Evolutionary conservation across 2,329 filamentous ascomycete genomes (phyloP).

Genomic region (Epichloe aotearoae): DNA sequence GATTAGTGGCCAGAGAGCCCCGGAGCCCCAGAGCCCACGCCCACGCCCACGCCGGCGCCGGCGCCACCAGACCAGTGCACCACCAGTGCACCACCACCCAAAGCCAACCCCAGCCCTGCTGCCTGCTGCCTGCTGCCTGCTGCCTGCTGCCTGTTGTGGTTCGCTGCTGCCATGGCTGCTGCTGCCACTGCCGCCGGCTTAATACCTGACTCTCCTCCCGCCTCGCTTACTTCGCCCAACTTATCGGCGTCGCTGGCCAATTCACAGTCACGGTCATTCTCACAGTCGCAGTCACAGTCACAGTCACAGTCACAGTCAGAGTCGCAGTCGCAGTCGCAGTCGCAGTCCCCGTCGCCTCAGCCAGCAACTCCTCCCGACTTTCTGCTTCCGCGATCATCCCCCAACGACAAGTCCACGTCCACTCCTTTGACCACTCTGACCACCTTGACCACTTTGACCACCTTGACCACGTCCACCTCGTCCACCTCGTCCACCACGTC

Average conservation of each 20-base stretch:
- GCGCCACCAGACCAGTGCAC: too few relatives aligned
- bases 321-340: constrained; percentile 11
- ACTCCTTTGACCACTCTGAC: constrained; percentile 3
- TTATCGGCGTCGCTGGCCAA: constrained; percentile 10
- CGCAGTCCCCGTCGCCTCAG: constrained; percentile 21
- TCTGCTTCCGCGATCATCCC: constrained; percentile 9
- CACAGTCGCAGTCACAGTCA: constrained; percentile 7
- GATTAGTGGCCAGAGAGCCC: too few relatives aligned
- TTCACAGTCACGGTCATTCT: not conserved
- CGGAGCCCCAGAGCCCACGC: too few relatives aligned
- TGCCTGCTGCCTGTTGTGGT: too few relatives aligned
- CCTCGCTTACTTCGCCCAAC: not conserved
- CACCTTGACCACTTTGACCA: constrained; percentile 1
- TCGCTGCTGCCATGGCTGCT: too few relatives aligned
- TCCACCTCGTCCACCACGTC: constrained; percentile 10
- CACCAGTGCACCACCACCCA: too few relatives aligned
- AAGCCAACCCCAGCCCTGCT: too few relatives aligned
- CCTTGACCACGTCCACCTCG: constrained; percentile 6
- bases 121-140: too few relatives aligned
- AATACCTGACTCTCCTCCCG: not conserved
- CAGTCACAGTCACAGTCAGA: constrained; percentile 9
- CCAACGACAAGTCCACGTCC: constrained; percentile 4
- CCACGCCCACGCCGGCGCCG: too few relatives aligned
- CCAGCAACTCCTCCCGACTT: constrained; percentile 16
- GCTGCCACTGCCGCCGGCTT: not conserved